Base-by-base conservation (phyloP, 331 rosid species). In the Stylosanthes scabra region DNA sequence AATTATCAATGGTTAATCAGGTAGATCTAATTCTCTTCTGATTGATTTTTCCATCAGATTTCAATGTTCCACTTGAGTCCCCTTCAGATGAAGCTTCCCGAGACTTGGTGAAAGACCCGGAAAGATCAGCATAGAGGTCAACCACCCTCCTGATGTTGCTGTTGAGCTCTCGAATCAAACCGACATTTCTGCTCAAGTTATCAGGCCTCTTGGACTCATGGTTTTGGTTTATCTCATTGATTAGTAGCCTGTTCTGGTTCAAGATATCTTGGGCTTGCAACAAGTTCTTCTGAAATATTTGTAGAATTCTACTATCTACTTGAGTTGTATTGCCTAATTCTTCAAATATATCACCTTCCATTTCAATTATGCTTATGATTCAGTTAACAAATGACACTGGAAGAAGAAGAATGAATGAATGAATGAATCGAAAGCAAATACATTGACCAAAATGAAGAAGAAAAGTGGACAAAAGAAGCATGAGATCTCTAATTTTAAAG, bases 71-170 rank as follows among this genome's bases (percentile, higher is more conserved):
- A 55, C 84, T 86, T 6, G 96, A 89, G 49, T 91, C 97, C 12
- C 89, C 93, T 80, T 91, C 97, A 0, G 93, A 89, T 29, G 97
- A 91, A 83, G 88, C 91, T 44, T 89, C 97, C 57, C 75, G 44
- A 45, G 97, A 89, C 75, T 85, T 89, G 69, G 87, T 63, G 74
- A 88, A 87, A 59, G 91, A 86, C 52, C 74, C 85, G 37, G 97
- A 91, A 68, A 91, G 91, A 79, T 88, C 91, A 55, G 92, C 96
- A 80, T 91, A 91, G 66, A 91, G 91, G 85, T 91, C 96, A 63
- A 91, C 97, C 67, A 91, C 97, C 82, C 97, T 86, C 83, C 88
- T 84, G 83, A 91, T 91, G 61, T 91, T 91, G 86, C 84, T 91
- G 82, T 89, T 91, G 12, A 91, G 96, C 80, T 91, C 97, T 75